phyloP scores from a whole-genome alignment of 116 monocot genomes.

The Dioscorea cayenensis region DNA sequence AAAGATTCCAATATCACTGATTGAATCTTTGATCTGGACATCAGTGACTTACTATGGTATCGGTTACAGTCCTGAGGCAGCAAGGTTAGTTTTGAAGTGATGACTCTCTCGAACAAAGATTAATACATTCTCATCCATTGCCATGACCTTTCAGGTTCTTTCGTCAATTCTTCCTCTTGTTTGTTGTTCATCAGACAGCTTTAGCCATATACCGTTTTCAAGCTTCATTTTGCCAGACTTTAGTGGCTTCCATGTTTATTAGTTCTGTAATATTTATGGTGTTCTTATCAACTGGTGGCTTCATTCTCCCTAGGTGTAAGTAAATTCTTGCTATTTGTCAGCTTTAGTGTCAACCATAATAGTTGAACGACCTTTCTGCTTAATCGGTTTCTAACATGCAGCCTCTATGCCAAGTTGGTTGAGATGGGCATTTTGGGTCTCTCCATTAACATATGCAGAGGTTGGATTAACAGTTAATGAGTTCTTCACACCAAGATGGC shows the following conservation, averaged over 20 bases:
- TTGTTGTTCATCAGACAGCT: conserved; percentile 35
- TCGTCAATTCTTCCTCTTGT: conserved; percentile 45
- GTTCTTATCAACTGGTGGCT: conserved; percentile 51
- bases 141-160: conserved; percentile 38
- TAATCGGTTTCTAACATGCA: conserved; percentile 7
- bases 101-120: no score
- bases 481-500: conserved; percentile 12
- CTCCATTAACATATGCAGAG: conserved; percentile 71
- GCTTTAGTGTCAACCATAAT: background rate
- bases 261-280: background rate
- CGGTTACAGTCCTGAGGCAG: conserved; percentile 61
- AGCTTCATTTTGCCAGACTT: conserved; percentile 37
- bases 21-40: conserved; percentile 58
- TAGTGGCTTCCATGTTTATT: conserved; percentile 13
- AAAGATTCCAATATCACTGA: conserved; percentile 54
- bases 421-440: conserved; percentile 84
- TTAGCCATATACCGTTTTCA: conserved; percentile 40
- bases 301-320: conserved; percentile 31
- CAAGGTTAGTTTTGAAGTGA: conserved; percentile 15
- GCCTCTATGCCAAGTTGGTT: conserved; percentile 73
- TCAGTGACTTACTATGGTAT: conserved; percentile 55
- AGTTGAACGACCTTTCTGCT: background rate
- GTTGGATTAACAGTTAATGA: conserved; percentile 74
- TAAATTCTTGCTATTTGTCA: conserved; percentile 14
- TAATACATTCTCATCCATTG: background rate